Evolutionary conservation across 306 rosid species (phyloP), one percentile per base, ranked within the genome.

Genomic region (Coriaria nepalensis): DNA sequence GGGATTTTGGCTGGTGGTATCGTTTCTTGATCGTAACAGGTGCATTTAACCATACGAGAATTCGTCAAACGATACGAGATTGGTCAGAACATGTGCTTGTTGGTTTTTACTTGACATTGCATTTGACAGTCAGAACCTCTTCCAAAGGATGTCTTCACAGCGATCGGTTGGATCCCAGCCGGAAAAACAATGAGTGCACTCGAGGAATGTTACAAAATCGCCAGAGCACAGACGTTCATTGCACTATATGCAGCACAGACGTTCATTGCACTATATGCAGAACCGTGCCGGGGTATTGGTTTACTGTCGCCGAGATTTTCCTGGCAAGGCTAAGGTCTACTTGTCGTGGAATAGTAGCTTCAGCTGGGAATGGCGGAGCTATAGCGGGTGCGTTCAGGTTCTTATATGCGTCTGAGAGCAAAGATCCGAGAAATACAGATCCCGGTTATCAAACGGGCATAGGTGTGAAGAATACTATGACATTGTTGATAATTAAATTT

Each of bases 331-430:
- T 62, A 12, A 38, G 60, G 35, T 53, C 67, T 8, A 53, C 67
- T 0, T 62, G 67, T 8, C 67, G 52, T 38, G 67, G 60, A 20
- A 62, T 62, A 62, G 45, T 48, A 4, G 67, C 67, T 8, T 53
- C 67, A 2, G 5, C 53, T 2, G 67, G 60, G n/a, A 52, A 61
- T 7, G 59, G 45, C 2, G 43, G 67, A 15, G 67, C 67, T 5
- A 62, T 62, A 6, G 20, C 45, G 9, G 67, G 67, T 10, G 9
- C 67, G 6, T 61, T 52, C 33, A 59, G 48, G 46, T 52, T 61
- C 50, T 13, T 39, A 20, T 61, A 52, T 9, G 60, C 60, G 8
- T 38, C 66, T 12, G 36, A 61, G 37, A 37, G 33, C 42, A 34
- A 34, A 37, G 49, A 55, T 9, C 20, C 10, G n/a, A n/a, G 35